phyloP scores from a whole-genome alignment of 345 rosid species.

The Lumnitzera racemosa region DNA sequence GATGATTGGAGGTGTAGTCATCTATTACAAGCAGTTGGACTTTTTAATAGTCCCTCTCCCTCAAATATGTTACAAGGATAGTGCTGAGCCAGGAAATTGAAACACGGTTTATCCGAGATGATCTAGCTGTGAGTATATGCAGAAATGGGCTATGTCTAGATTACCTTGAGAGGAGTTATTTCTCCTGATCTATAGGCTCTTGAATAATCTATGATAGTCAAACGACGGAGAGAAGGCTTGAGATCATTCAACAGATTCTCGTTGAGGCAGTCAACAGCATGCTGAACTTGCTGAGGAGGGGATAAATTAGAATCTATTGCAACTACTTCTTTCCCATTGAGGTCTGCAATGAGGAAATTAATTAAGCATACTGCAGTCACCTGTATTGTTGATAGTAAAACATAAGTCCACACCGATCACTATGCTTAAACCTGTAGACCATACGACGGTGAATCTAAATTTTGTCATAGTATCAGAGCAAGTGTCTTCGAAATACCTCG shows the following conservation, averaged over 20 bases:
- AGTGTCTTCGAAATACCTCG: too few relatives aligned
- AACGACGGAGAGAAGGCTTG: constrained; percentile 21
- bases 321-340: constrained; percentile 33
- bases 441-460: too few relatives aligned
- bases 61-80: not conserved
- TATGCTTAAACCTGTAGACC: too few relatives aligned
- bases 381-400: too few relatives aligned
- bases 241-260: constrained; percentile 2
- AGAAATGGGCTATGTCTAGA: too few relatives aligned
- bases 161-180: constrained; percentile 43
- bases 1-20: not conserved
- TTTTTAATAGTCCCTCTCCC: not conserved
- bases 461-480: too few relatives aligned
- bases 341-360: constrained; percentile 19
- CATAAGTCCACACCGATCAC: too few relatives aligned
- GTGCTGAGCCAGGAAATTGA: not conserved
- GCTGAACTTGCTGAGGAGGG: constrained; percentile 33
- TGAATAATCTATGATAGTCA: constrained; percentile 47
- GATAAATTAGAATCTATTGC: constrained; percentile 23
- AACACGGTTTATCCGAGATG: not conserved
- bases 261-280: constrained; percentile 33
- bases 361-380: too few relatives aligned
- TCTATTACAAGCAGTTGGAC: too few relatives aligned
- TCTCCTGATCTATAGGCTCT: constrained; percentile 43
- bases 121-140: too few relatives aligned